Percentiles rank a stretch among this genome's conserved stretches.
These are phyloP conservation scores for Beta macrorhiza DNA, from an alignment of 179 eudicot genomes.

Conservation along the genomic window DNA sequence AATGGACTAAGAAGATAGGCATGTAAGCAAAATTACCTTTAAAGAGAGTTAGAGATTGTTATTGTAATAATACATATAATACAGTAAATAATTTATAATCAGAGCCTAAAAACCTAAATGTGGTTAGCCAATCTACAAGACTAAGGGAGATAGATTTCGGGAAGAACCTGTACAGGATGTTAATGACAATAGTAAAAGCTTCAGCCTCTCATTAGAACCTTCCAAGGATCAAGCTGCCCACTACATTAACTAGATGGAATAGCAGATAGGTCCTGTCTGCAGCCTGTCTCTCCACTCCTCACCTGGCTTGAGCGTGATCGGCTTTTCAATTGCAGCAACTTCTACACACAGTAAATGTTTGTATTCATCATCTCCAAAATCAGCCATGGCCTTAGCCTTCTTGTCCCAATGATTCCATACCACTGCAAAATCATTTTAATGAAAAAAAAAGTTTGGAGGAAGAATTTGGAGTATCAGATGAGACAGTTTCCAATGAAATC, in stretches of 20 bases:
- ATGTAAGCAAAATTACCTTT: neutral
- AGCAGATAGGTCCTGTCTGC: slow-evolving; percentile 78
- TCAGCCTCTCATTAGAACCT: slow-evolving; percentile 56
- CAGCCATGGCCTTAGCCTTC: slow-evolving; percentile 85
- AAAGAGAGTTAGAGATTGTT: neutral
- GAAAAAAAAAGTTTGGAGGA: no score
- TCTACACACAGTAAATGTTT: slow-evolving; percentile 94
- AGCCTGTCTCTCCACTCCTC: slow-evolving; percentile 74
- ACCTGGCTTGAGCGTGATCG: slow-evolving; percentile 85
- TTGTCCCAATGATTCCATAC: slow-evolving; percentile 99
- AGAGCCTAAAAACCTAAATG: neutral
- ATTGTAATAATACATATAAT: neutral
- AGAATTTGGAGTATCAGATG: no score
- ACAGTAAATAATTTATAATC: neutral
- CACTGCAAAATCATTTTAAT: slow-evolving; percentile 38
- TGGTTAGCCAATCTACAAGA: neutral
- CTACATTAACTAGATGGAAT: slow-evolving; percentile 92
- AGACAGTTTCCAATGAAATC: no score
- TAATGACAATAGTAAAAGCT: slow-evolving; percentile 24
- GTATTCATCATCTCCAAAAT: slow-evolving; percentile 92
- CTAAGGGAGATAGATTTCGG: neutral
- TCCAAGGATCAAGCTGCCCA: slow-evolving; percentile 85
- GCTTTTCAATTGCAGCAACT: slow-evolving; percentile 85
- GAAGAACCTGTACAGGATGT: slow-evolving; percentile 62
- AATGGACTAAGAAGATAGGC: neutral